Percentiles rank a stretch among this genome's conserved stretches.
Evolutionary conservation across 805 yeast genomes (phyloP).

Genomic region (Pachysolen tannophilus): DNA sequence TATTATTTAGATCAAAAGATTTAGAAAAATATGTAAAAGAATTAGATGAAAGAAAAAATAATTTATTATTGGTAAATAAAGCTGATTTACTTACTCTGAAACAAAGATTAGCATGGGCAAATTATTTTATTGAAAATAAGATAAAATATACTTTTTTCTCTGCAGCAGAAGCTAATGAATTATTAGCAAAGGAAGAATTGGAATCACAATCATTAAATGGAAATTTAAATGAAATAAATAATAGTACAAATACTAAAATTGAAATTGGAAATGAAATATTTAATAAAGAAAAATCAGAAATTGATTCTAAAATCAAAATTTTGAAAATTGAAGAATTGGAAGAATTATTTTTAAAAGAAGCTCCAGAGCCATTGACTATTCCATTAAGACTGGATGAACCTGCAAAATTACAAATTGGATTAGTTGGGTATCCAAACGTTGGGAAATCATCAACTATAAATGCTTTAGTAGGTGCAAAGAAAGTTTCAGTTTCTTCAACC

Average conservation of each 20-base stretch:
- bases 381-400: constrained; percentile 51
- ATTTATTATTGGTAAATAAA: constrained; percentile 81
- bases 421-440: constrained; percentile 93
- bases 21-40: constrained; percentile 74
- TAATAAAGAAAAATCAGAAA: constrained; percentile 21
- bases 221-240: constrained; percentile 5
- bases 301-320: constrained; percentile 52
- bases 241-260: too few species aligned
- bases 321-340: constrained; percentile 82
- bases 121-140: constrained; percentile 58
- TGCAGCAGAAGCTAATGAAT: constrained; percentile 77
- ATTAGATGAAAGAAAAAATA: constrained; percentile 65
- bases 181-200: constrained; percentile 54
- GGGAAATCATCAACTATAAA: constrained; percentile 98
- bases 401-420: constrained; percentile 75
- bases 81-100: constrained; percentile 76
- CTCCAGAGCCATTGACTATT: constrained; percentile 59
- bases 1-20: constrained; percentile 82
- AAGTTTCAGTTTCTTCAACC: constrained; percentile 96
- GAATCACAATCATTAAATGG: constrained; percentile 23
- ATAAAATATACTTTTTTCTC: constrained; percentile 88
- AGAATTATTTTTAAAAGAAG: constrained; percentile 61
- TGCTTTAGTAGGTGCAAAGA: constrained; percentile 92
- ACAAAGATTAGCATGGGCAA: constrained; percentile 85
- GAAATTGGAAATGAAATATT: constrained; percentile 3